These are phyloP conservation scores for Aspergillus novoparasiticus DNA, from an alignment of 2,329 filamentous ascomycete genomes.

Conservation along the genomic window DNA sequence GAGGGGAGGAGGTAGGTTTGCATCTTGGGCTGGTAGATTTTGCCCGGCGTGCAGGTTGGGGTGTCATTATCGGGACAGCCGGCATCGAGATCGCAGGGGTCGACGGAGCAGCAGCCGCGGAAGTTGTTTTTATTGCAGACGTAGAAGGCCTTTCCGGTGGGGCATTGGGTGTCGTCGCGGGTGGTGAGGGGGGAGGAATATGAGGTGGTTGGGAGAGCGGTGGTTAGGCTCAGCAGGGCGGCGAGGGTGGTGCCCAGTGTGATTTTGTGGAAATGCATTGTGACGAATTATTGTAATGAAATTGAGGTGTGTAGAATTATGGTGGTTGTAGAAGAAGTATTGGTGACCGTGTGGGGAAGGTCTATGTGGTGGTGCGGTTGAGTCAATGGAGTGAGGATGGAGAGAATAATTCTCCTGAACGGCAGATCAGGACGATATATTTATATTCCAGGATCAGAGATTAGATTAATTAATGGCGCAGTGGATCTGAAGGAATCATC, in stretches of 20 bases:
- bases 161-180: slow-evolving; percentile 10
- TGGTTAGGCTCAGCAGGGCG: neutral
- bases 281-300: neutral
- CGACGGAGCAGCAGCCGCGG: slow-evolving; percentile 13
- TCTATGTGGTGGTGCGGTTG: neutral
- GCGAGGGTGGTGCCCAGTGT: neutral
- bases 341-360: neutral
- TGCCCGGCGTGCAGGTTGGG: neutral
- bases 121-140: slow-evolving; percentile 8
- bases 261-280: neutral
- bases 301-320: neutral
- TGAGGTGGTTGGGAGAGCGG: slow-evolving; percentile 6
- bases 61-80: slow-evolving; percentile 4
- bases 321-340: neutral
- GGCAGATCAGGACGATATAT: neutral
- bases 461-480: neutral
- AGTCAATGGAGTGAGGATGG: neutral
- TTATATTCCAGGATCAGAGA: neutral
- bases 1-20: neutral
- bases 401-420: neutral
- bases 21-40: slow-evolving; percentile 9
- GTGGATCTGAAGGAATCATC: neutral
- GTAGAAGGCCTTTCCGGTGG: slow-evolving; percentile 5
- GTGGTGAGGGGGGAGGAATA: neutral
- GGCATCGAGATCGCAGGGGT: slow-evolving; percentile 6